These are phyloP conservation scores for Ceratonia siliqua DNA, from an alignment of 306 rosid genomes.

Conservation along the genomic window DNA sequence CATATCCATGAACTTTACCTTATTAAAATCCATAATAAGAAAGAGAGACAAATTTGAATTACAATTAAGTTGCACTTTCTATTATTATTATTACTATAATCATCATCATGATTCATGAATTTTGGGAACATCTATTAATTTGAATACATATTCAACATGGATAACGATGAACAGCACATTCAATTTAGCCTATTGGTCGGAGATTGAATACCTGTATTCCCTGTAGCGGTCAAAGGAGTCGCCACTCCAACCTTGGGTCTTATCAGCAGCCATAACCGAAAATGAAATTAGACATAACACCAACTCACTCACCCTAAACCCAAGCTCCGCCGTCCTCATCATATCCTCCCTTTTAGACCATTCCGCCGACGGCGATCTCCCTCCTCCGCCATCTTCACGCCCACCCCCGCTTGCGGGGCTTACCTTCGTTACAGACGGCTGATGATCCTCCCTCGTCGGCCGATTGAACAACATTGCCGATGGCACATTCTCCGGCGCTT, in stretches of 20 bases:
- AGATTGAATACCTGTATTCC: slow-evolving; percentile 89
- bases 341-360: slow-evolving; percentile 45
- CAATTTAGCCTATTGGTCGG: no score
- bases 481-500: slow-evolving; percentile 31
- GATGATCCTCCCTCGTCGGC: slow-evolving; percentile 49
- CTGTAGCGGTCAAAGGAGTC: slow-evolving; percentile 97
- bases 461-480: slow-evolving; percentile 41
- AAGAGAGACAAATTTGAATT: background rate
- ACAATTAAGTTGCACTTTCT: background rate
- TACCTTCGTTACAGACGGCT: slow-evolving; percentile 45
- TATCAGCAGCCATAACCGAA: slow-evolving; percentile 97
- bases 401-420: slow-evolving; percentile 40
- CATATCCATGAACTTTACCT: slow-evolving; percentile 24
- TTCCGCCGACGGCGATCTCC: slow-evolving; percentile 38
- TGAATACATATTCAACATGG: background rate
- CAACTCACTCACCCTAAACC: slow-evolving; percentile 78
- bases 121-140: background rate
- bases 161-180: background rate
- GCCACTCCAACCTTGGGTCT: slow-evolving; percentile 97
- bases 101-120: no score
- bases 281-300: slow-evolving; percentile 85
- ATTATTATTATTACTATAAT: background rate
- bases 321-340: slow-evolving; percentile 68
- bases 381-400: slow-evolving; percentile 21
- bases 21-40: background rate